Evolutionary conservation across 345 rosid genomes (phyloP), one percentile per base, ranked within the genome.

Genomic region (Garcia nutans): DNA sequence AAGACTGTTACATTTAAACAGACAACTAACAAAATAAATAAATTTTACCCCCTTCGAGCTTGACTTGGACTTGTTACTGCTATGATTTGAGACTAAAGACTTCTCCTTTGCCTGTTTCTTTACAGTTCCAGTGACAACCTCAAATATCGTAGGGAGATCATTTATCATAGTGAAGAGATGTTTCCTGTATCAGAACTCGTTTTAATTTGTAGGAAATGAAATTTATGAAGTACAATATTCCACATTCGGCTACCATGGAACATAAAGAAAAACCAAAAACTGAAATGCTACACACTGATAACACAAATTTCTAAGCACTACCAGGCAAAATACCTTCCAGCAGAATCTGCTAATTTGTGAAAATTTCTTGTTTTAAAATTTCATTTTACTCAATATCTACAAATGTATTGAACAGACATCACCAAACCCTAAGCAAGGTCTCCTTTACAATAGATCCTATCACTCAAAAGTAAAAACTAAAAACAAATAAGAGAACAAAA

Each of bases 91-190:
- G 61, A 79, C 59, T 10, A 72, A 74, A 12, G 78, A 55, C 70
- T 70, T 75, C 68, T 79, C 82, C 75, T 79, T 79, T 10, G 63
- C 54, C 66, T 79, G 78, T 56, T 79, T 79, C 78, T 74, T 79
- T 13, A 56, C 68, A 33, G 66, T 19, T 74, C 82, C 82, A 62
- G 78, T 68, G 10, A 79, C 78, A 26, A 74, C 74, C 65, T 79
- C 82, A 73, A 79, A 79, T 74, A 79, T 69, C 54, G 82, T 69
- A 7, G 78, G 82, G 31, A 79, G 70, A 37, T 79, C 82, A 69
- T 79, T 79, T n/a, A 79, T 69, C 82, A 79, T 74, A 10, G 56
- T 54, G 74, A 79, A 79, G 23, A 79, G 82, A 49, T 74, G 65
- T 44, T 79, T 79, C 82, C 82, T 79, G 78, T 33, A 10, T 24